Evolutionary conservation across 176 grass and related monocot genomes (phyloP), one percentile per base, ranked within the genome.

Genomic region (Alloteropsis semialata): DNA sequence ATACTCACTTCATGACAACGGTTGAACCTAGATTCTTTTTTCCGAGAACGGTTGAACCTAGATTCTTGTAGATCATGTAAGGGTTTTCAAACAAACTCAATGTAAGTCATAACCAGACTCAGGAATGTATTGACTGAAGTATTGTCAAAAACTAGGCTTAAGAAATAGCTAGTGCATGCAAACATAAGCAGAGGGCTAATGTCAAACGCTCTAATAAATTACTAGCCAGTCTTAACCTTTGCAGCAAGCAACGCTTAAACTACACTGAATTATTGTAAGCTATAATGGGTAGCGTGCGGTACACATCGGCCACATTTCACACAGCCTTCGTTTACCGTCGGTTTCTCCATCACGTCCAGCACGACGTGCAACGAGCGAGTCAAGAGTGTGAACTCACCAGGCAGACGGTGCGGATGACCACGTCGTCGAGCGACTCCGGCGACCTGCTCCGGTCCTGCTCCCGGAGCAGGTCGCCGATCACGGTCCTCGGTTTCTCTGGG

Each of bases 371-470:
- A 4, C 10, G 45, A 24, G 21, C 21, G 8, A 21, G 2, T 7
- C 38, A 6, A n/a, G n/a, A n/a, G n/a, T 3, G 50, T 36, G 29
- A 1, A 80, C 81, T 84, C 53, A 92, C 94, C 94, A 91, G 10
- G 71, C 86, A 89, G 16, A 94, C 48, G 16, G 58, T 78, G 65
- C 91, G 82, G 59, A 97, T 85, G 58, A 88, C 72, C 30, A 75
- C 87, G 79, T 94, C 89, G 10, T 69, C 63, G 76, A 87, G 92
- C 50, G 28, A 59, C 79, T 97, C 85, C 69, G 85, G 90, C 39
- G 89, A 85, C 49, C n/a, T n/a, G n/a, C n/a, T n/a, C n/a, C 3
- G 10, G 22, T 76, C 85, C 73, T 92, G 92, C 73, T 81, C 67
- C 58, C 69, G 84, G 61, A 94, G 55, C 45, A 97, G 63, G 58